phyloP scores from a whole-genome alignment of 164 flowering plant species.

The Tinospora cordifolia region DNA sequence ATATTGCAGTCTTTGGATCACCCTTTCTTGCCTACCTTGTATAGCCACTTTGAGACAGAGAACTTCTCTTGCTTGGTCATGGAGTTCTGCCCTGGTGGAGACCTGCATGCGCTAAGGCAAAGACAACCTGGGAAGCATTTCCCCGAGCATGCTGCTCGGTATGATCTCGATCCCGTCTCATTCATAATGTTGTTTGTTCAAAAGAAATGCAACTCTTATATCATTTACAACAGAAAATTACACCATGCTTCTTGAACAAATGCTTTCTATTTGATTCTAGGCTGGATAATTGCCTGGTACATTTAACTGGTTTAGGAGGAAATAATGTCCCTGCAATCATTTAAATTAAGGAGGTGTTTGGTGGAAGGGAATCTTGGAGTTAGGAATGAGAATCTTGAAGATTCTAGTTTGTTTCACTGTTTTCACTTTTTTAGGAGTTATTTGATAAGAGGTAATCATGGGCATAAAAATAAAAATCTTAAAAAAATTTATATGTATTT shows the following conservation, averaged over 20 bases:
- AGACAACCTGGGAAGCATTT: conserved; percentile 77
- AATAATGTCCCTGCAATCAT: not conserved
- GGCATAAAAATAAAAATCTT: no score
- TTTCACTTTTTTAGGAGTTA: no score
- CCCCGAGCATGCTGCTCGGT: conserved; percentile 86
- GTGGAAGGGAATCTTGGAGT: no score
- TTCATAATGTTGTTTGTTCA: not conserved
- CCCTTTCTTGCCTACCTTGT: conserved; percentile 79
- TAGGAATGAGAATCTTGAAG: no score
- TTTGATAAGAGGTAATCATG: no score
- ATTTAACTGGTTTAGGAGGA: not conserved
- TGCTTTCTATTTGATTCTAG: not conserved
- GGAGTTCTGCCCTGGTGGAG: conserved; percentile 95
- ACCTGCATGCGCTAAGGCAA: conserved; percentile 74
- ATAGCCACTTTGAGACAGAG: conserved; percentile 79
- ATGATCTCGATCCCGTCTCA: conserved; percentile 1
- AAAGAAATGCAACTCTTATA: not conserved
- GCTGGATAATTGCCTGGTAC: not conserved
- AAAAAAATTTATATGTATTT: no score
- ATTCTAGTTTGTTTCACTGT: no score
- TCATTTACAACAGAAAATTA: not conserved
- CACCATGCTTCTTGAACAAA: not conserved
- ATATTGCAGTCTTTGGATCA: conserved; percentile 82
- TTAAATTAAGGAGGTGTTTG: no score
- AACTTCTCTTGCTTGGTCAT: conserved; percentile 71